Conservation (phyloP, 805 yeast species). For the Pichia thaimueangensis region DNA sequence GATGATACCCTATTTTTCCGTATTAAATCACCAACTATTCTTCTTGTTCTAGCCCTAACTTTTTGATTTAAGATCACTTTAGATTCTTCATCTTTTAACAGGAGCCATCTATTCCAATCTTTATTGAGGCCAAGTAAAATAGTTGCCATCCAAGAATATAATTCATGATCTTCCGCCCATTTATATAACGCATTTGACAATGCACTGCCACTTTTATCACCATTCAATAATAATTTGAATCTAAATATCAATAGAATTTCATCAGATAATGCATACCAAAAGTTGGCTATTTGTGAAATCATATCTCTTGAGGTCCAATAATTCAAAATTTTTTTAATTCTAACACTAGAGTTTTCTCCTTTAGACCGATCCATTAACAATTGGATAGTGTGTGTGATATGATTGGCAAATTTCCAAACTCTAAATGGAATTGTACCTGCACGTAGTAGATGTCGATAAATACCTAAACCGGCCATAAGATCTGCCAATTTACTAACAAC, state of each 20-base stretch:
- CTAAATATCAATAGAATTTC: slow-evolving; percentile 55
- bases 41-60: slow-evolving; percentile 49
- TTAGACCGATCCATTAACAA: slow-evolving; percentile 11
- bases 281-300: slow-evolving; percentile 44
- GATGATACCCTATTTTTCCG: slow-evolving; percentile 1
- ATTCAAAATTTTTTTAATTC: slow-evolving; percentile 19
- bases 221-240: slow-evolving; percentile 46
- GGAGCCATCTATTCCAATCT: slow-evolving; percentile 38
- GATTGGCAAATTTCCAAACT: slow-evolving; percentile 32
- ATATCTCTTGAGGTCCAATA: slow-evolving; percentile 39
- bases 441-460: slow-evolving; percentile 62
- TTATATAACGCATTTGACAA: slow-evolving; percentile 34
- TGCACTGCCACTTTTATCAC: slow-evolving; percentile 24
- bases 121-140: slow-evolving; percentile 51
- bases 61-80: slow-evolving; percentile 52
- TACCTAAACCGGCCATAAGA: slow-evolving; percentile 35
- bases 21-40: slow-evolving; percentile 17
- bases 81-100: slow-evolving; percentile 42
- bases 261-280: slow-evolving; percentile 62
- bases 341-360: slow-evolving; percentile 15
- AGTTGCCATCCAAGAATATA: slow-evolving; percentile 64
- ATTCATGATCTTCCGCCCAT: slow-evolving; percentile 43
- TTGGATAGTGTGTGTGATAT: slow-evolving; percentile 24
- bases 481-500: slow-evolving; percentile 8
- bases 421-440: slow-evolving; percentile 68